These are phyloP conservation scores for Calonectria pteridis DNA, from an alignment of 2,329 filamentous ascomycete genomes.

Conservation along the genomic window DNA sequence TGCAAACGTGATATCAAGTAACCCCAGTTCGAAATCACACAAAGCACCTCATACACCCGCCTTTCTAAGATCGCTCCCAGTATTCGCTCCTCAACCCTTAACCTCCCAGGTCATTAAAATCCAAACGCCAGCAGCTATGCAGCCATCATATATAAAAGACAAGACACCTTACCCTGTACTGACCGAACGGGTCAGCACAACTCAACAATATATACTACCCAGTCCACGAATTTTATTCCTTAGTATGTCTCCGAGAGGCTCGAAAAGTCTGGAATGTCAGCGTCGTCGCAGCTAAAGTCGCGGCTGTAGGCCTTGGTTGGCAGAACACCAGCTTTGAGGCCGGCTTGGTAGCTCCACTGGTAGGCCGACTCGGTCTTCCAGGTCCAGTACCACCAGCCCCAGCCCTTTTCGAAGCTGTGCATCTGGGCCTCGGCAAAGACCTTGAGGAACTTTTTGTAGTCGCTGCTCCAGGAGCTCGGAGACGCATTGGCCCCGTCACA, in stretches of 20 bases:
- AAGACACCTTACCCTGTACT: neutral
- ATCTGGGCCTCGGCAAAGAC: conserved; percentile 98
- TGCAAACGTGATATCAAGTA: neutral
- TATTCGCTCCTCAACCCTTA: neutral
- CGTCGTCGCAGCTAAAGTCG: conserved; percentile 75
- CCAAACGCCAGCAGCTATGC: neutral
- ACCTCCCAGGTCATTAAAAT: neutral
- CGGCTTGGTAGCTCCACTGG: conserved; percentile 94
- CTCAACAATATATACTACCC: neutral
- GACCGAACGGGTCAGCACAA: neutral
- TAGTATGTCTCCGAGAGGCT: conserved; percentile 65
- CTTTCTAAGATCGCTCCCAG: neutral
- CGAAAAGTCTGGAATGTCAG: conserved; percentile 66
- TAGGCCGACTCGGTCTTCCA: conserved; percentile 89
- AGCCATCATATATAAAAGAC: neutral
- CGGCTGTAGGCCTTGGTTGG: conserved; percentile 79
- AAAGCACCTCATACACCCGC: neutral
- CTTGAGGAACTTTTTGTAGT: conserved; percentile 87
- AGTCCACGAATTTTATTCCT: neutral
- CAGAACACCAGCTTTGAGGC: conserved; percentile 81
- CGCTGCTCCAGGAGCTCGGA: conserved; percentile 72
- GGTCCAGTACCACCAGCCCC: conserved; percentile 99
- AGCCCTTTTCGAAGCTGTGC: conserved; percentile 90
- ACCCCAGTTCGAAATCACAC: neutral
- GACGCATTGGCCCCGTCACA: conserved; percentile 84